Conservation (phyloP, 345 rosid genomes). For the Aquilaria malaccensis region DNA sequence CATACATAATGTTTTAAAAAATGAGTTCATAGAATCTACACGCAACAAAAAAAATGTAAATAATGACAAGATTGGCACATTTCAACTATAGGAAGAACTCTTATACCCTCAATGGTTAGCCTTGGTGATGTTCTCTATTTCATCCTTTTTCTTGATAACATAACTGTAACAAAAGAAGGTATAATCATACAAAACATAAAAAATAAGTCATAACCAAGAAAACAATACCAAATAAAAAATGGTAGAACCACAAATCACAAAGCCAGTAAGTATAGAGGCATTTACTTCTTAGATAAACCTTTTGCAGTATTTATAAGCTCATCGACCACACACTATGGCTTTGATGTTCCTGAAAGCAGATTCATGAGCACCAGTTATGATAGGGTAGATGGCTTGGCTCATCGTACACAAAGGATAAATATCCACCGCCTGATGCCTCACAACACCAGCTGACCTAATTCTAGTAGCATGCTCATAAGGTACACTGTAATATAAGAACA, state of each 20-base stretch:
- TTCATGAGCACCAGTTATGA: slow-evolving; percentile 80
- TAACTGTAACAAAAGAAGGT: slow-evolving; percentile 28
- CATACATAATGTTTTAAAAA: background rate
- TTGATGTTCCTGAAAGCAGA: slow-evolving; percentile 78
- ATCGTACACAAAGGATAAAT: slow-evolving; percentile 75
- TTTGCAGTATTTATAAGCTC: slow-evolving; percentile 87
- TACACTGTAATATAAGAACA: slow-evolving; percentile 31
- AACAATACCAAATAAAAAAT: too few relatives aligned
- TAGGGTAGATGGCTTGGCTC: slow-evolving; percentile 64
- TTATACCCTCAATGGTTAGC: slow-evolving; percentile 52
- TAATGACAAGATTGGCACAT: too few relatives aligned
- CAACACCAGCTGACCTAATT: slow-evolving; percentile 88
- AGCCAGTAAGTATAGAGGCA: too few relatives aligned
- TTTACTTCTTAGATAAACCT: slow-evolving; percentile 77
- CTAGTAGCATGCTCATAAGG: slow-evolving; percentile 83
- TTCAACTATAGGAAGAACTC: background rate
- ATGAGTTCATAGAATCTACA: too few relatives aligned
- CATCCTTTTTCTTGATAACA: slow-evolving; percentile 86
- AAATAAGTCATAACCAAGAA: too few relatives aligned
- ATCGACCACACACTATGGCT: slow-evolving; percentile 81
- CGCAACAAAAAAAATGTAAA: background rate
- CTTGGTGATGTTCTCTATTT: slow-evolving; percentile 81
- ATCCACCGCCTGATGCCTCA: slow-evolving; percentile 85
- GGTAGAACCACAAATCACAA: too few relatives aligned
- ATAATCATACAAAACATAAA: background rate